These are phyloP conservation scores for Ogataea dorogensis DNA, from an alignment of 805 yeast genomes.

Conservation along the genomic window DNA sequence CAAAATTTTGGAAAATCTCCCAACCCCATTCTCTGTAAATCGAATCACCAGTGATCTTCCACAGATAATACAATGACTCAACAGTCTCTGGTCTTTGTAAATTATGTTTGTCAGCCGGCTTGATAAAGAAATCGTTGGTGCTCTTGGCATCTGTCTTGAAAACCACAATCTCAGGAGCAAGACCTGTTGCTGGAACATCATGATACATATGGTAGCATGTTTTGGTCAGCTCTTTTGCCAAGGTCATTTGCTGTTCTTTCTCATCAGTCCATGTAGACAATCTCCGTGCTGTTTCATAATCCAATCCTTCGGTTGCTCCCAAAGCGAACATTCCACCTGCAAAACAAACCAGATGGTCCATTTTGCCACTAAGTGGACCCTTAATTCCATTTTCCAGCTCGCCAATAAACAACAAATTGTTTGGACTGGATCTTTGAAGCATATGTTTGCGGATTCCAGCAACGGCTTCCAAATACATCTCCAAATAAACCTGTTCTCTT, in stretches of 20 bases:
- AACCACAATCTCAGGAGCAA: slow-evolving; percentile 85
- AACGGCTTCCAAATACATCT: slow-evolving; percentile 75
- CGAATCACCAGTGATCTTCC: slow-evolving; percentile 74
- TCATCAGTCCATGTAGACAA: slow-evolving; percentile 54
- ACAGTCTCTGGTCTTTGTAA: slow-evolving; percentile 93
- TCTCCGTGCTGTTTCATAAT: slow-evolving; percentile 53
- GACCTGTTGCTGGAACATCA: slow-evolving; percentile 66
- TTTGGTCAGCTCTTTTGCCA: slow-evolving; percentile 73
- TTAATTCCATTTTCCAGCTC: slow-evolving; percentile 71
- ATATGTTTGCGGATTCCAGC: slow-evolving; percentile 73
- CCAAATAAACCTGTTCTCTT: slow-evolving; percentile 61
- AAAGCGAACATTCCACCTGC: slow-evolving; percentile 85
- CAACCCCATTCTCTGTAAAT: slow-evolving; percentile 89
- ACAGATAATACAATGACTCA: slow-evolving; percentile 78
- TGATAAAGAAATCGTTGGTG: slow-evolving; percentile 60
- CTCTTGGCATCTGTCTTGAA: slow-evolving; percentile 59
- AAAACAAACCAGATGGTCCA: slow-evolving; percentile 94
- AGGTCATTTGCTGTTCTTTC: slow-evolving; percentile 59
- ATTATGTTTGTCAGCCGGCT: slow-evolving; percentile 74
- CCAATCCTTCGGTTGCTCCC: slow-evolving; percentile 81
- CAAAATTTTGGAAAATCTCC: slow-evolving; percentile 74
- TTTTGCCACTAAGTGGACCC: slow-evolving; percentile 61
- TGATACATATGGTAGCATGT: slow-evolving; percentile 85
- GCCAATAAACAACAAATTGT: slow-evolving; percentile 65
- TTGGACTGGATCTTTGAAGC: slow-evolving; percentile 59